These are phyloP conservation scores for Pseudisothecium myosuroides DNA, from an alignment of 225 moss, liverwort and hornwort genomes.

Conservation along the genomic window DNA sequence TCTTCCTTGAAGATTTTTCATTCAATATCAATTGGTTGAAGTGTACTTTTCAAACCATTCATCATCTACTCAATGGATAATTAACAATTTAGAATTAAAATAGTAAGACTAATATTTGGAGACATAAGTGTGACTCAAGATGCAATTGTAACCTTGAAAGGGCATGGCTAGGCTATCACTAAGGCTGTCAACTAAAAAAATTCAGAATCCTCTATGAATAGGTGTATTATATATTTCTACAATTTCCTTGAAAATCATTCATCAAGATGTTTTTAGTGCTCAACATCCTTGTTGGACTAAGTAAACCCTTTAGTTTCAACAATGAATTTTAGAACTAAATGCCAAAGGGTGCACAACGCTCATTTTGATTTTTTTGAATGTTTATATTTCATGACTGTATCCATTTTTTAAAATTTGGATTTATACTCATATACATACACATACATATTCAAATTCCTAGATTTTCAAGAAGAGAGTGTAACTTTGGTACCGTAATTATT, in stretches of 20 bases:
- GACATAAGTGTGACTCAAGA: accelerated
- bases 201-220: accelerated
- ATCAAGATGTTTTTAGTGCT: not conserved
- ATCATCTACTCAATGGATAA: no score
- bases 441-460: not conserved
- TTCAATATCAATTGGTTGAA: not conserved
- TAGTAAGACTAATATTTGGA: not conserved
- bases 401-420: not conserved
- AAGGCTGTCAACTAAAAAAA: not conserved
- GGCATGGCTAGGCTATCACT: accelerated
- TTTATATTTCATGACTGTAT: not conserved
- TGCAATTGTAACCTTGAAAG: not conserved
- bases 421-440: not conserved
- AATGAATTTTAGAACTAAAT: not conserved
- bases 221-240: no score
- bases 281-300: not conserved
- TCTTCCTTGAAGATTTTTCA: not conserved
- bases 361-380: not conserved
- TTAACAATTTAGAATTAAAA: not conserved
- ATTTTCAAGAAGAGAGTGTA: not conserved
- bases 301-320: not conserved
- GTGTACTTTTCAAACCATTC: not conserved
- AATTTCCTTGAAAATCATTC: not conserved
- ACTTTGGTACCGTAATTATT: not conserved
- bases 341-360: accelerated